These are phyloP conservation scores for Fusarium pininemorale DNA, from an alignment of 2,329 filamentous ascomycete species.

Conservation along the genomic window DNA sequence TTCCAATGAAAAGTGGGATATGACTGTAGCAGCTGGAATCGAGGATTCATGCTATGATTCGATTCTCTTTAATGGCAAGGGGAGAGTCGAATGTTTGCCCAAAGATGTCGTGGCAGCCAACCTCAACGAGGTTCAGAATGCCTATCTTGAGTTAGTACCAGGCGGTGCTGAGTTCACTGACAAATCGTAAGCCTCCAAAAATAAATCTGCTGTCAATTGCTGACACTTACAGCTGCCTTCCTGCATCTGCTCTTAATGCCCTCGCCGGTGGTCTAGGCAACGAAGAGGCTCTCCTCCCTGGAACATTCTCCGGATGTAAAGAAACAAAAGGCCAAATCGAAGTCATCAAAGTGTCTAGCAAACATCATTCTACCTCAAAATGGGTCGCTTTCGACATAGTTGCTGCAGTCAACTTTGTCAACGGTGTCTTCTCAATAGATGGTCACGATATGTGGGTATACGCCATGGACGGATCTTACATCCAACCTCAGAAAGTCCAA, in stretches of 20 bases:
- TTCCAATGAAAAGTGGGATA: slow-evolving; percentile 57
- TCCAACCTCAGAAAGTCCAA: slow-evolving; percentile 61
- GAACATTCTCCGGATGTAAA: slow-evolving; percentile 58
- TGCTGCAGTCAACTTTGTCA: slow-evolving; percentile 58
- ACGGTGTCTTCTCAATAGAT: slow-evolving; percentile 59
- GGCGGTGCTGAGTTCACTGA: slow-evolving; percentile 49
- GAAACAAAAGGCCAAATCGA: slow-evolving; percentile 55
- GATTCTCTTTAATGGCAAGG: slow-evolving; percentile 70
- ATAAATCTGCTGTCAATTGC: not conserved
- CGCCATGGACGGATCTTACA: slow-evolving; percentile 63
- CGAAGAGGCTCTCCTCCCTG: slow-evolving; percentile 51
- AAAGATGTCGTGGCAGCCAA: slow-evolving; percentile 54
- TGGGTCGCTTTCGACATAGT: slow-evolving; percentile 67
- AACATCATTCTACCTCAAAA: slow-evolving; percentile 23
- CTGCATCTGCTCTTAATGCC: slow-evolving; percentile 52
- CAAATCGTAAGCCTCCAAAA: slow-evolving; percentile 48
- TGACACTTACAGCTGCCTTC: slow-evolving; percentile 34
- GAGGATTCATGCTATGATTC: slow-evolving; percentile 68
- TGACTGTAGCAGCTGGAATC: slow-evolving; percentile 55
- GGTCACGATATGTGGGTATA: slow-evolving; percentile 63
- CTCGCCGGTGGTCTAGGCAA: slow-evolving; percentile 43
- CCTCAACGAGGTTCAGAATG: slow-evolving; percentile 45
- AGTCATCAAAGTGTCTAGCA: slow-evolving; percentile 54
- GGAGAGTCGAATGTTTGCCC: slow-evolving; percentile 61
- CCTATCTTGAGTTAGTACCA: slow-evolving; percentile 42